A percentile compares a stretch with the other conserved stretches of the same genome.
These are phyloP conservation scores for Hibiscus trionum DNA, from an alignment of 345 rosid species.

Conservation along the genomic window DNA sequence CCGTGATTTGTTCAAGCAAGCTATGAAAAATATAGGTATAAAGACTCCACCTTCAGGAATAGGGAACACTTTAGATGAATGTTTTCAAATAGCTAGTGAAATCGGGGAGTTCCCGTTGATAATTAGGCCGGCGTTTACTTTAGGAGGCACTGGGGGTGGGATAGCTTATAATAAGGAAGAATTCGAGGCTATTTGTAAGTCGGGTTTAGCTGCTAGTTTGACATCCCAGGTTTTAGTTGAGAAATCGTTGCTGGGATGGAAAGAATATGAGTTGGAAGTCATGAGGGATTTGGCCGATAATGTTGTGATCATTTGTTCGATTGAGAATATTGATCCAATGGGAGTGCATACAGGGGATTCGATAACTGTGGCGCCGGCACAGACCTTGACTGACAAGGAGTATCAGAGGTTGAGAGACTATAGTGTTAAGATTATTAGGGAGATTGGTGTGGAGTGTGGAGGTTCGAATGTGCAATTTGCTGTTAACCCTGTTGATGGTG, in stretches of 20 bases:
- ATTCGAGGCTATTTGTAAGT: conserved; percentile 72
- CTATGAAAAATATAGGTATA: conserved; percentile 78
- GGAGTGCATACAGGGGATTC: conserved; percentile 99
- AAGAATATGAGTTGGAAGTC: conserved; percentile 94
- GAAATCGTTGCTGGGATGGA: conserved; percentile 93
- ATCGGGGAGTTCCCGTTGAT: conserved; percentile 94
- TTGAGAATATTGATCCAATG: conserved; percentile 97
- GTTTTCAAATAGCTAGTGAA: conserved; percentile 55
- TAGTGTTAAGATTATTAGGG: conserved; percentile 77
- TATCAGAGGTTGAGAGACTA: conserved; percentile 92
- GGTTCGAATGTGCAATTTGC: conserved; percentile 98
- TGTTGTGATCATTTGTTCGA: conserved; percentile 89
- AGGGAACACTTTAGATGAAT: conserved; percentile 75
- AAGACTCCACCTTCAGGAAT: conserved; percentile 95
- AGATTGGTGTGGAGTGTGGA: conserved; percentile 98
- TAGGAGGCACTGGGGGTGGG: conserved; percentile 99
- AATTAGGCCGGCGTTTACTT: conserved; percentile 81
- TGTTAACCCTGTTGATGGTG: conserved; percentile 80
- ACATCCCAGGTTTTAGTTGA: conserved; percentile 88
- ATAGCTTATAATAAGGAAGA: conserved; percentile 93
- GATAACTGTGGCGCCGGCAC: conserved; percentile 94
- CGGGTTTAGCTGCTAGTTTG: conserved; percentile 81
- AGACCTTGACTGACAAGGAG: conserved; percentile 90
- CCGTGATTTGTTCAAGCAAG: conserved; percentile 76
- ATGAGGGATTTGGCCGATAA: conserved; percentile 96